These are phyloP conservation scores for Lecanicillium sp. DNA, from an alignment of 2,329 filamentous ascomycete species.

Conservation along the genomic window DNA sequence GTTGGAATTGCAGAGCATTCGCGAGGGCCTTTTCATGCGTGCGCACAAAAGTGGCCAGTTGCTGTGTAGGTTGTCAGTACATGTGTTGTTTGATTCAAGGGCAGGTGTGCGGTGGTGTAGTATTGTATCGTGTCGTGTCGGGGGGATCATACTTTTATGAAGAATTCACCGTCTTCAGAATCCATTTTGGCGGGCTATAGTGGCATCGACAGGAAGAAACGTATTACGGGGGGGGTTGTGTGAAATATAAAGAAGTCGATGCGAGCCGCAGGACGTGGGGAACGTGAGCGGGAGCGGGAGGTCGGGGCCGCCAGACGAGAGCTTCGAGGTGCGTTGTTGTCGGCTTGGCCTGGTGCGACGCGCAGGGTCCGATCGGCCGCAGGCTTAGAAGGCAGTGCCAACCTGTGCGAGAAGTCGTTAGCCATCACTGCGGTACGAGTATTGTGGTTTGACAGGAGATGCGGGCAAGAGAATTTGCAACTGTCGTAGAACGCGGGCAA, in stretches of 20 bases:
- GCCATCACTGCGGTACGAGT: no score
- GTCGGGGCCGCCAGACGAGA: slow-evolving; percentile 2
- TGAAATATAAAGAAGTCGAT: background rate
- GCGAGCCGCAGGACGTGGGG: background rate
- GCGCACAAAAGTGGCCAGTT: slow-evolving; percentile 91
- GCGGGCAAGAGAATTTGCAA: background rate
- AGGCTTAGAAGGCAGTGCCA: slow-evolving; percentile 12
- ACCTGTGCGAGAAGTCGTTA: slow-evolving; percentile 3
- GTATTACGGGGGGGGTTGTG: no score
- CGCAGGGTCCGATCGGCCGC: slow-evolving; percentile 9
- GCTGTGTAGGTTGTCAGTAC: slow-evolving; percentile 50
- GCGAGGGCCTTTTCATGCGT: slow-evolving; percentile 96
- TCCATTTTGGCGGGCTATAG: slow-evolving; percentile 57
- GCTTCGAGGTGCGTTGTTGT: slow-evolving; percentile 1
- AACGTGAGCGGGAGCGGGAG: slow-evolving; percentile 3
- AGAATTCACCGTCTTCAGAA: slow-evolving; percentile 84
- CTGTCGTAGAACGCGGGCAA: background rate
- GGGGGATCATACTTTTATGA: slow-evolving; percentile 64
- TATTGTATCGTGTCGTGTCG: background rate
- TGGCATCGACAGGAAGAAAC: slow-evolving; percentile 24
- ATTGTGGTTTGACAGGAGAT: background rate
- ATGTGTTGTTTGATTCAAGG: no score
- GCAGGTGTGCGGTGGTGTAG: background rate
- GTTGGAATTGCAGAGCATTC: slow-evolving; percentile 79
- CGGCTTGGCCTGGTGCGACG: background rate